Percentiles rank a stretch among this genome's conserved stretches.
Evolutionary conservation across 2,329 filamentous ascomycete species (phyloP).

Genomic region (Fusarium sp.): DNA sequence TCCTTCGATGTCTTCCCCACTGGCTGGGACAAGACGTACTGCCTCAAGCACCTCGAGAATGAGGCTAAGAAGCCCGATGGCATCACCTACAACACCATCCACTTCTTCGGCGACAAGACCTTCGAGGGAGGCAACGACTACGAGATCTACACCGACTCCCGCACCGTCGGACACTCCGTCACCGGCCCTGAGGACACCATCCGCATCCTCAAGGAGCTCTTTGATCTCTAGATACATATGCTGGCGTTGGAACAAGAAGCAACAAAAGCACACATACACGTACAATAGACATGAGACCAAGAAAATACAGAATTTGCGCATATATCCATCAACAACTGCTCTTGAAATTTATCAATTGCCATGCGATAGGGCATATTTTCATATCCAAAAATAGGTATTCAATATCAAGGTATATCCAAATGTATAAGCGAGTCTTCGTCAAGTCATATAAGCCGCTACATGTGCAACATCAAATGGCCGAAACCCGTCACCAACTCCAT

Average conservation of each 20-base stretch:
- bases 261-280: constrained; percentile 28
- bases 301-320: constrained; percentile 20
- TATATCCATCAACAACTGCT: background rate
- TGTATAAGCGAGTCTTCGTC: constrained; percentile 38
- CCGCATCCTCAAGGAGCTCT: constrained; percentile 82
- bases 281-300: constrained; percentile 32
- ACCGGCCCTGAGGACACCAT: constrained; percentile 85
- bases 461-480: constrained; percentile 20
- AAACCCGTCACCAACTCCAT: background rate
- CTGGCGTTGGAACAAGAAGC: constrained; percentile 2
- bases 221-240: constrained; percentile 66
- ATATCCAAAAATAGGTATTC: background rate
- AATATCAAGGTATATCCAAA: constrained; percentile 41
- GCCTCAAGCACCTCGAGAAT: constrained; percentile 85
- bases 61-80: constrained; percentile 79
- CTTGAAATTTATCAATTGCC: background rate
- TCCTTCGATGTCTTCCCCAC: constrained; percentile 98
- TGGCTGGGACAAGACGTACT: constrained; percentile 99
- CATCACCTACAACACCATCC: constrained; percentile 85
- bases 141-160: constrained; percentile 87
- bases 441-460: constrained; percentile 36
- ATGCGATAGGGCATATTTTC: background rate
- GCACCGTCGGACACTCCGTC: constrained; percentile 89
- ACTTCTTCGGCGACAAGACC: constrained; percentile 99
- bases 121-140: constrained; percentile 92